A percentile compares a stretch with the other conserved stretches of the same genome.
Evolutionary conservation across 2,329 filamentous ascomycete genomes (phyloP).

Genomic region (Arthrobotrys iridis): DNA sequence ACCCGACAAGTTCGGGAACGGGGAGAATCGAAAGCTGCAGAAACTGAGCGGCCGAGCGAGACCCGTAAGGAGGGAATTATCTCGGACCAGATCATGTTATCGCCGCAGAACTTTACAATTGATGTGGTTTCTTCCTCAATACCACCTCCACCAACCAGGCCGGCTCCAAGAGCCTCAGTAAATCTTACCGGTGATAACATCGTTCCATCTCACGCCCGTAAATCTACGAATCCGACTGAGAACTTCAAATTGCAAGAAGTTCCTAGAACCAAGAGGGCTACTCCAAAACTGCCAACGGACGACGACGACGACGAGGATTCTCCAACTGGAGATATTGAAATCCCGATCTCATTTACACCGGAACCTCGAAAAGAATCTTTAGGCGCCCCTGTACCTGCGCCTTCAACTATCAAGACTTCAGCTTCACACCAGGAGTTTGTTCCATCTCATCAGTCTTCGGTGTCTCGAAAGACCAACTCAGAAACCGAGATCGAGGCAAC

Average conservation of each 20-base stretch:
- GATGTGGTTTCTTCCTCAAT: conserved; percentile 22
- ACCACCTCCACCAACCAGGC: conserved; percentile 20
- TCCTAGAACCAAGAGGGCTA: conserved; percentile 70
- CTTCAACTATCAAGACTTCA: conserved; percentile 1
- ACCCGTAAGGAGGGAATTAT: conserved; percentile 31
- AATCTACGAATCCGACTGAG: conserved; percentile 62
- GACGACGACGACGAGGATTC: conserved; percentile 12
- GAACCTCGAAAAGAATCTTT: conserved; percentile 49
- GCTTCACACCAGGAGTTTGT: conserved; percentile 35
- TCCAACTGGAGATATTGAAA: conserved; percentile 24
- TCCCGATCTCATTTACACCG: conserved; percentile 37
- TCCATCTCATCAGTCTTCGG: conserved; percentile 39
- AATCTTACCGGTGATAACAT: conserved; percentile 31
- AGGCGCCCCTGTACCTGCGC: conserved; percentile 15
- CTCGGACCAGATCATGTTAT: conserved; percentile 44
- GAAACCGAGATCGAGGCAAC: conserved; percentile 41
- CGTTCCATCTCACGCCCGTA: conserved; percentile 47
- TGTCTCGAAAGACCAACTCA: conserved; percentile 53
- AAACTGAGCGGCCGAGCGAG: conserved; percentile 40
- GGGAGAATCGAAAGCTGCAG: conserved; percentile 56
- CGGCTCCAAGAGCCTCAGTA: conserved; percentile 26
- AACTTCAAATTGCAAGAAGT: conserved; percentile 84
- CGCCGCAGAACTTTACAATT: conserved; percentile 28
- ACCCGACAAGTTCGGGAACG: conserved; percentile 63
- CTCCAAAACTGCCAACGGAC: conserved; percentile 31